Evolutionary conservation across 2,329 filamentous ascomycete genomes (phyloP).

Genomic region (Ramularia collo-cygni): DNA sequence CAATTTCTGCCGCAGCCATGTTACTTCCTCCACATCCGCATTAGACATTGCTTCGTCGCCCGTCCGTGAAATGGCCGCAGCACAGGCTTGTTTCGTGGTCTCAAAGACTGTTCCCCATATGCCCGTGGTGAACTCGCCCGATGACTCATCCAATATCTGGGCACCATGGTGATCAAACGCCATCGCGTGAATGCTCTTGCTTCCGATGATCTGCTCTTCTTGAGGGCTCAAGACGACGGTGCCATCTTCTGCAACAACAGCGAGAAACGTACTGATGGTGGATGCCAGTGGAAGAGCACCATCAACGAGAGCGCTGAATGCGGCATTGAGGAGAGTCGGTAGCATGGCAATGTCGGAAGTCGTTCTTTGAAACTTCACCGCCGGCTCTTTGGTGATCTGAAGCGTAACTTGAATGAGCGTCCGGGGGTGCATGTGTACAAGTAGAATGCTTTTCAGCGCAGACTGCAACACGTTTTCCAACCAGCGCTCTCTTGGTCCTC

Average conservation of each 20-base stretch:
- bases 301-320: slow-evolving; percentile 70
- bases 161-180: slow-evolving; percentile 70
- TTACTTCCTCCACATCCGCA: slow-evolving; percentile 26
- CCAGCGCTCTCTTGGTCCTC: slow-evolving; percentile 57
- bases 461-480: slow-evolving; percentile 70
- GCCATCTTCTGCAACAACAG: slow-evolving; percentile 47
- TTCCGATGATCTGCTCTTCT: slow-evolving; percentile 53
- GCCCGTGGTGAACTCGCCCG: slow-evolving; percentile 67
- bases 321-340: slow-evolving; percentile 73
- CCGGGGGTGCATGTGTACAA: slow-evolving; percentile 68
- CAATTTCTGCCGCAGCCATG: slow-evolving; percentile 37
- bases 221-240: slow-evolving; percentile 51
- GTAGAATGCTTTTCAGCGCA: slow-evolving; percentile 65
- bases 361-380: slow-evolving; percentile 50
- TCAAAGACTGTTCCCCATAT: slow-evolving; percentile 69
- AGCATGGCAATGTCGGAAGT: slow-evolving; percentile 68
- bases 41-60: slow-evolving; percentile 36
- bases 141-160: slow-evolving; percentile 71
- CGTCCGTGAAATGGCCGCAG: slow-evolving; percentile 32
- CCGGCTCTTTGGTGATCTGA: slow-evolving; percentile 48
- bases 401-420: slow-evolving; percentile 73
- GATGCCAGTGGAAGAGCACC: slow-evolving; percentile 73
- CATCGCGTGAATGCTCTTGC: slow-evolving; percentile 72
- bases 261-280: slow-evolving; percentile 58
- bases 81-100: slow-evolving; percentile 60